Conservation (phyloP, 805 yeast genomes). For the Saturnispora sekii region DNA sequence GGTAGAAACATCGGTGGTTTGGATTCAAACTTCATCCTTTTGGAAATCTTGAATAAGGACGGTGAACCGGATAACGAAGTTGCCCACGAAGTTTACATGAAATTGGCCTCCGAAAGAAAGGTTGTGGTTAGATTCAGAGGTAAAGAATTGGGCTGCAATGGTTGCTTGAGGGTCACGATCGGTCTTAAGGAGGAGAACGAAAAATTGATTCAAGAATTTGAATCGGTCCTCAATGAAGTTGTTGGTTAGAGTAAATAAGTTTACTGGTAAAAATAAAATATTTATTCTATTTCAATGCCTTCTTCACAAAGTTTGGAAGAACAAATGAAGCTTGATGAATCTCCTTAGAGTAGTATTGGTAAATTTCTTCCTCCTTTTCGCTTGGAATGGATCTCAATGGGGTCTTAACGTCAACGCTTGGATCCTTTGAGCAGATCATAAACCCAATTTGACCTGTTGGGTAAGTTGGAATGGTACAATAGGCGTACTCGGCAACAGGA, state of each 20-base stretch:
- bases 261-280: background rate
- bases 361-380: slow-evolving; percentile 52
- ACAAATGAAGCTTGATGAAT: slow-evolving; percentile 87
- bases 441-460: slow-evolving; percentile 98
- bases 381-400: slow-evolving; percentile 61
- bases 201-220: slow-evolving; percentile 33
- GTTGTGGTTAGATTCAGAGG: slow-evolving; percentile 93
- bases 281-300: slow-evolving; percentile 18
- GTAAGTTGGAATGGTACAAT: slow-evolving; percentile 90
- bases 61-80: slow-evolving; percentile 59
- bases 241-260: background rate
- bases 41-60: slow-evolving; percentile 53
- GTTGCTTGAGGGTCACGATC: slow-evolving; percentile 77
- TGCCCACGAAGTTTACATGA: slow-evolving; percentile 58
- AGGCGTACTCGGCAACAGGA: slow-evolving; percentile 87
- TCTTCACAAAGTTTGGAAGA: slow-evolving; percentile 83
- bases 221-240: slow-evolving; percentile 15
- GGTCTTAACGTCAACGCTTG: slow-evolving; percentile 47
- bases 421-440: slow-evolving; percentile 86
- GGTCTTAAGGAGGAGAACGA: slow-evolving; percentile 77
- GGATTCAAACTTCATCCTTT: slow-evolving; percentile 77
- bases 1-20: slow-evolving; percentile 73
- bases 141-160: slow-evolving; percentile 77
- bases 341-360: slow-evolving; percentile 73
- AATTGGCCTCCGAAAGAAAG: slow-evolving; percentile 58